phyloP scores from a whole-genome alignment of 768 basidiomycete genomes.

The Lentinula aciculospora region DNA sequence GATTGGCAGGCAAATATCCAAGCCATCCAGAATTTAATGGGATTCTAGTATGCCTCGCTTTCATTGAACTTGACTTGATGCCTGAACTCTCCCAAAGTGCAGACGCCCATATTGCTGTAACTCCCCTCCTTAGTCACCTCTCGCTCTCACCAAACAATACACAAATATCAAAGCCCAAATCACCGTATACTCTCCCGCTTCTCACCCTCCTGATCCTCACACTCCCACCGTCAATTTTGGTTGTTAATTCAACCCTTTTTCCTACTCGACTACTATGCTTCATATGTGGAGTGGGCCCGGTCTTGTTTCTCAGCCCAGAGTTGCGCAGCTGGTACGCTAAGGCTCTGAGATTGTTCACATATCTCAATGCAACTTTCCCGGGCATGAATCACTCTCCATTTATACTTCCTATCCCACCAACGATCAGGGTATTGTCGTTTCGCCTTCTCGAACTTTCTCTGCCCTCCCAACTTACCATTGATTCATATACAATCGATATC shows the following conservation, averaged over 20 bases:
- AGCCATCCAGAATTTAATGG: conserved; percentile 91
- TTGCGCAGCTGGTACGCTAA: conserved; percentile 15
- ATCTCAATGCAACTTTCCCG: neutral
- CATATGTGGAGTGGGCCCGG: conserved; percentile 42
- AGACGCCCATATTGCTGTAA: conserved; percentile 49
- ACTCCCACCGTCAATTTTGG: conserved; percentile 43
- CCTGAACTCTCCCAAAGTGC: conserved; percentile 34
- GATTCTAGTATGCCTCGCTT: conserved; percentile 50
- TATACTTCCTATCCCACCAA: neutral
- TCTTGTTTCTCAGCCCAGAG: conserved; percentile 49
- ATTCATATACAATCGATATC: conserved; percentile 9
- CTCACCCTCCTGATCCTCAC: conserved; percentile 42
- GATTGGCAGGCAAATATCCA: conserved; percentile 88
- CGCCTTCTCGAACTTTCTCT: neutral
- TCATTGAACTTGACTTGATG: neutral
- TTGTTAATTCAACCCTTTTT: conserved; percentile 40
- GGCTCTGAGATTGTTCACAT: neutral
- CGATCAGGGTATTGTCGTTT: neutral
- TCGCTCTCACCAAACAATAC: conserved; percentile 40
- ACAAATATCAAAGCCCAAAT: conserved; percentile 27
- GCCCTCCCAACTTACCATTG: neutral
- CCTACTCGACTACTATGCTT: conserved; percentile 44
- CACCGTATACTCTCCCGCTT: conserved; percentile 49
- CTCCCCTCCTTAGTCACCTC: conserved; percentile 47
- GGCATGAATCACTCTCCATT: neutral